Percentiles rank a stretch among this genome's conserved stretches.
phyloP scores from a whole-genome alignment of 345 rosid genomes.

The Anacardium occidentale region DNA sequence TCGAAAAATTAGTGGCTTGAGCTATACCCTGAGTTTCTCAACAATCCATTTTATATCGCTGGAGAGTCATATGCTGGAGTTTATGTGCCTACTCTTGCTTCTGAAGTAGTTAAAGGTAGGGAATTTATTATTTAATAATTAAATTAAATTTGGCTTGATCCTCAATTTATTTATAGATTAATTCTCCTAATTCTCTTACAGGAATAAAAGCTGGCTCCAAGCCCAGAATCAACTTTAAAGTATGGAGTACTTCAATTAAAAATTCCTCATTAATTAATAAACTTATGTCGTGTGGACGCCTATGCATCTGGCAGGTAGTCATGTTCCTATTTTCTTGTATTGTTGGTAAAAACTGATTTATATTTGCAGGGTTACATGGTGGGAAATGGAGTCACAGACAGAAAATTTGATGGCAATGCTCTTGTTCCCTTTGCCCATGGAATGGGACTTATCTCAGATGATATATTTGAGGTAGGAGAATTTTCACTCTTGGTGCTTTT shows the following conservation, averaged over 20 bases:
- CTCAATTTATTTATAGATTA: no score
- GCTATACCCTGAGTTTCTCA: conserved; percentile 39
- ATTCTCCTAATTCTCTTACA: background rate
- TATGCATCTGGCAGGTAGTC: no score
- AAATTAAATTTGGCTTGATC: conserved; percentile 9
- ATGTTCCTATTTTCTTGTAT: no score
- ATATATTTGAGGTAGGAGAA: conserved; percentile 30
- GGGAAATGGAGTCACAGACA: conserved; percentile 39
- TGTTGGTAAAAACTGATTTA: background rate
- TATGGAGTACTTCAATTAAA: background rate
- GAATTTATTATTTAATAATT: background rate
- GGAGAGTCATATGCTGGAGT: conserved; percentile 55
- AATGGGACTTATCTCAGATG: conserved; percentile 44
- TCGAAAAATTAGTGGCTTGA: conserved; percentile 44
- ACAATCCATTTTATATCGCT: conserved; percentile 43
- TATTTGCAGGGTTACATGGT: conserved; percentile 39
- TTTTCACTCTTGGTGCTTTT: background rate
- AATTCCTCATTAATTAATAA: no score
- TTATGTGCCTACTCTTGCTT: conserved; percentile 42
- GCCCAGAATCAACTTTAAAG: conserved; percentile 39
- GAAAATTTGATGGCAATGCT: conserved; percentile 28
- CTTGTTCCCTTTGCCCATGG: conserved; percentile 38
- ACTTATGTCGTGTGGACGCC: no score
- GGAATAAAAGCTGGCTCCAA: conserved; percentile 34
- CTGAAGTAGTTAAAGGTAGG: conserved; percentile 34